Evolutionary conservation across 306 rosid genomes (phyloP).

Genomic region (Potentilla sterilis): DNA sequence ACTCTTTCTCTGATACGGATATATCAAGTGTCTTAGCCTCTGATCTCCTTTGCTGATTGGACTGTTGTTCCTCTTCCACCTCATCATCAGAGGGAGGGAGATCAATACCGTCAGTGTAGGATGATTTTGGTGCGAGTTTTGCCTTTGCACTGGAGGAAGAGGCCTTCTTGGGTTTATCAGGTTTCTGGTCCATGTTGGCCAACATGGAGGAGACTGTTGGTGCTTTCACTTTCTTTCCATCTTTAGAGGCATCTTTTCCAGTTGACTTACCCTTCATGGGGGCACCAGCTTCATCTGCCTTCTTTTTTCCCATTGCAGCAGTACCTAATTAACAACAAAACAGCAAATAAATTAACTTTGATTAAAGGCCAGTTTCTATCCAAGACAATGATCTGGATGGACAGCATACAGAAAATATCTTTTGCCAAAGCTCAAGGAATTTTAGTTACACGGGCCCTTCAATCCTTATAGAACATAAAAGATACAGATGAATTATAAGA

Average conservation of each 20-base stretch:
- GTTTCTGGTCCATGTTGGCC: slow-evolving; percentile 10
- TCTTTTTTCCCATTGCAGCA: slow-evolving; percentile 11
- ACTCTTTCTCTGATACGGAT: neutral
- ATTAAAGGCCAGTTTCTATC: neutral
- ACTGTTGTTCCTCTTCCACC: neutral
- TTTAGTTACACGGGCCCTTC: neutral
- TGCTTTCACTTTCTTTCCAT: slow-evolving; percentile 1
- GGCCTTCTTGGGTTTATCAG: slow-evolving; percentile 4
- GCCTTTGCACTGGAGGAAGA: slow-evolving; percentile 7
- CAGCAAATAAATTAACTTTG: neutral
- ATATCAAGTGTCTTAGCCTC: neutral
- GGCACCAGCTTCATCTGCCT: neutral
- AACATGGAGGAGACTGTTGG: neutral
- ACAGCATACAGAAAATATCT: neutral
- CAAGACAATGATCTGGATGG: neutral
- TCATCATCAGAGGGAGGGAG: slow-evolving; percentile 6
- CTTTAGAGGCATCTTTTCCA: neutral
- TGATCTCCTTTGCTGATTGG: neutral
- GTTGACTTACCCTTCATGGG: neutral
- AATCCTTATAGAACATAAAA: neutral
- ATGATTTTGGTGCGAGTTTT: neutral
- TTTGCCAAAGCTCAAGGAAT: neutral
- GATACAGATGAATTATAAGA: neutral
- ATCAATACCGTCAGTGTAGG: neutral
- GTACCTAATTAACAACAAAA: neutral